Evolutionary conservation across 257 asterid genomes (phyloP).

Genomic region (Ilex aquifolium): DNA sequence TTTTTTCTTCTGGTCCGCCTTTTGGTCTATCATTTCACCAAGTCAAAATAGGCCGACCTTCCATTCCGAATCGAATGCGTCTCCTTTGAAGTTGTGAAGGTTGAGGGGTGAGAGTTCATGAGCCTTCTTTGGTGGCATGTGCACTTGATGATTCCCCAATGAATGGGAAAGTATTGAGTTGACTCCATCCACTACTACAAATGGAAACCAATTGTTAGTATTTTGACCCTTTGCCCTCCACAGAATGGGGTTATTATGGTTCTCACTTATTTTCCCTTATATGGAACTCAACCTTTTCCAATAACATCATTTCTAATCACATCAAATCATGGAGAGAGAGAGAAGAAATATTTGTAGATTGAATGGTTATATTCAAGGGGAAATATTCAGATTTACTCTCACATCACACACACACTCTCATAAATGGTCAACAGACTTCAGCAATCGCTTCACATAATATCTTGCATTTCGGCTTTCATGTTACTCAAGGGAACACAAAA

Average conservation of each 20-base stretch:
- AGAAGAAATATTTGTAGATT: neutral
- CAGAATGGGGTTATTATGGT: conserved; percentile 8
- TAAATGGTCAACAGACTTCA: too few species aligned
- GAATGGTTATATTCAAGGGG: too few species aligned
- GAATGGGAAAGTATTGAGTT: conserved; percentile 20
- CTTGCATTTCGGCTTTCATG: too few species aligned
- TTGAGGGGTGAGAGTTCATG: neutral
- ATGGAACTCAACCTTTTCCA: conserved; percentile 18
- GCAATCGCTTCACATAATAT: too few species aligned
- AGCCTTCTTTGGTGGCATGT: conserved; percentile 24
- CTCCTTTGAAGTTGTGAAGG: conserved; percentile 23
- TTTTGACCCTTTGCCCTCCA: conserved; percentile 24
- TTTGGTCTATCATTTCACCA: conserved; percentile 32
- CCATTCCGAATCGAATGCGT: conserved; percentile 21
- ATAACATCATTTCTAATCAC: conserved; percentile 7
- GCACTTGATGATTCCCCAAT: conserved; percentile 22
- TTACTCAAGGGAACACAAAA: too few species aligned
- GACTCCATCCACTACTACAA: conserved; percentile 32
- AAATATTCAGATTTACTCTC: too few species aligned
- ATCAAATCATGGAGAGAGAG: conserved; percentile 5
- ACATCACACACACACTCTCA: too few species aligned
- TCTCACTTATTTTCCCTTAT: conserved; percentile 10
- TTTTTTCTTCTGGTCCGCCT: conserved; percentile 8
- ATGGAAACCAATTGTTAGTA: conserved; percentile 16
- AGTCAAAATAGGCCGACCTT: conserved; percentile 52